phyloP scores from a whole-genome alignment of 208 protist genomes.

The Histomonas meleagridis region DNA sequence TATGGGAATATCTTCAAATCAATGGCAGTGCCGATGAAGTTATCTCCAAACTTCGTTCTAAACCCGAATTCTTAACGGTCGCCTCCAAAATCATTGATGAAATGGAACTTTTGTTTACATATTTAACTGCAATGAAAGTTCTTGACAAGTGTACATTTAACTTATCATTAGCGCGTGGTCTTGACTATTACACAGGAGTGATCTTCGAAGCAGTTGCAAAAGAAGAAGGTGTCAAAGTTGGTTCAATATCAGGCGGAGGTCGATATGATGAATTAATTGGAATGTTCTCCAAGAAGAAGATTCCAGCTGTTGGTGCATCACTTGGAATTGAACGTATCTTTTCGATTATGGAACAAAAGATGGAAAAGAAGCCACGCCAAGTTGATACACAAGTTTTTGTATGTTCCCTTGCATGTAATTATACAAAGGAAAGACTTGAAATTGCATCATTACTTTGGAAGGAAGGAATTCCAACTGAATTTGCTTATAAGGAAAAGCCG shows the following conservation, averaged over 20 bases:
- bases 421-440: constrained; percentile 52
- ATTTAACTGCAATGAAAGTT: constrained; percentile 43
- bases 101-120: constrained; percentile 51
- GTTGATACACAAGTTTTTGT: constrained; percentile 57
- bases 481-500: constrained; percentile 54
- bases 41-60: not conserved
- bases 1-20: constrained; percentile 53
- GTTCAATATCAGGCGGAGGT: constrained; percentile 66
- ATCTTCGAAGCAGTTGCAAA: constrained; percentile 64
- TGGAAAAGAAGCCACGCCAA: constrained; percentile 34
- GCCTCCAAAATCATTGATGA: constrained; percentile 48
- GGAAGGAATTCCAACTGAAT: constrained; percentile 50
- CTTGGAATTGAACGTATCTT: constrained; percentile 72
- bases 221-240: constrained; percentile 45
- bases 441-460: constrained; percentile 56
- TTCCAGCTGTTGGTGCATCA: constrained; percentile 66
- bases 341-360: constrained; percentile 52
- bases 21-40: constrained; percentile 45
- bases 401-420: constrained; percentile 38
- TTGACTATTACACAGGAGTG: constrained; percentile 76
- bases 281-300: constrained; percentile 56
- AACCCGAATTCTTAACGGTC: not conserved
- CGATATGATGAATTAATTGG: constrained; percentile 68
- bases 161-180: constrained; percentile 55
- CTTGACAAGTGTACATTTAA: constrained; percentile 43